Percentiles rank a stretch among this genome's conserved stretches.
These are phyloP conservation scores for Phytophthora uliginosa DNA, from an alignment of 352 stramenopile genomes.

Conservation along the genomic window DNA sequence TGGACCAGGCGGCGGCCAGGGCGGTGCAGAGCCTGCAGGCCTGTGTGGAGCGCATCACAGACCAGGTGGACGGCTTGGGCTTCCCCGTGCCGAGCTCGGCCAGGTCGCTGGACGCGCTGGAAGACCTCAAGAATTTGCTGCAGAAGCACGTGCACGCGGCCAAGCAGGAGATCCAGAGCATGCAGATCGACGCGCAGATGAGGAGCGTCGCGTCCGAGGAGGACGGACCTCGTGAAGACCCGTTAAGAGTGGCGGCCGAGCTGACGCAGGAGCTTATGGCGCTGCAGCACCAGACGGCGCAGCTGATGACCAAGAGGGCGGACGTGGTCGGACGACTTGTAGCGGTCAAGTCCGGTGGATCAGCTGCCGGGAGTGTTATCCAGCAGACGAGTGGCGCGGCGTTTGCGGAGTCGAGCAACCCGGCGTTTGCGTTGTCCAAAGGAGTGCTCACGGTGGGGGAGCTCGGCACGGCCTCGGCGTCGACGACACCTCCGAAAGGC, in stretches of 20 bases:
- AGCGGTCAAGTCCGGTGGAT: conserved; percentile 28
- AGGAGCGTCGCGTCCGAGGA: conserved; percentile 56
- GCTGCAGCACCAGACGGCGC: conserved; percentile 52
- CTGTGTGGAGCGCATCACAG: conserved; percentile 51
- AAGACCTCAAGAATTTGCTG: conserved; percentile 69
- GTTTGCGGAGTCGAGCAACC: conserved; percentile 31
- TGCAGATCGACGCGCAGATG: conserved; percentile 77
- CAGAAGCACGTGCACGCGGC: conserved; percentile 55
- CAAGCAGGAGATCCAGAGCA: conserved; percentile 76
- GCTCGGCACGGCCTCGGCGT: conserved; percentile 24
- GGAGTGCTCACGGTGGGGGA: conserved; percentile 44
- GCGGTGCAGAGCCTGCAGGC: conserved; percentile 53
- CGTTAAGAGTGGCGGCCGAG: conserved; percentile 33
- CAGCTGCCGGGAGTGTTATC: conserved; percentile 15
- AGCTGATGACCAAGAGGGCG: conserved; percentile 45
- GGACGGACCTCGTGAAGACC: conserved; percentile 25
- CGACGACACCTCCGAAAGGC: conserved; percentile 33
- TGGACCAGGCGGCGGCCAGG: conserved; percentile 48
- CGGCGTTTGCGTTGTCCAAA: conserved; percentile 42
- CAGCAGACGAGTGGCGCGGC: conserved; percentile 14
- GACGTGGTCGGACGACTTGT: conserved; percentile 32
- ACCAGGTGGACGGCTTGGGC: conserved; percentile 59
- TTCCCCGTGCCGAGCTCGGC: conserved; percentile 55
- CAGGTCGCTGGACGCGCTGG: conserved; percentile 56
- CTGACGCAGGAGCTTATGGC: conserved; percentile 62